Percentiles rank a stretch among this genome's conserved stretches.
Evolutionary conservation across 805 yeast genomes (phyloP).

Genomic region (Wickerhamomyces strasburgensis): DNA sequence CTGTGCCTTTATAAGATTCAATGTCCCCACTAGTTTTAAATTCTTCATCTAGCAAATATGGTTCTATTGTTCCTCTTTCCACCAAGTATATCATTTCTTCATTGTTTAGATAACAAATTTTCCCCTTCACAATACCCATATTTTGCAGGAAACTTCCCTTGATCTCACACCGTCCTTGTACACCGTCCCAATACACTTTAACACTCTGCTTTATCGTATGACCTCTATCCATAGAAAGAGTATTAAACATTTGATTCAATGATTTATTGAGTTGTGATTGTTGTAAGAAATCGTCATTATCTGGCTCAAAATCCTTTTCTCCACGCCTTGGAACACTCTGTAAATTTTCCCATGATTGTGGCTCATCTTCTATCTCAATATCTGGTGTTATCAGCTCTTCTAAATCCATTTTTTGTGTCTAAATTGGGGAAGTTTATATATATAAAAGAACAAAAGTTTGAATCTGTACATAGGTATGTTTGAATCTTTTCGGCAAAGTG

Average conservation of each 20-base stretch:
- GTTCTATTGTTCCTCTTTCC: conserved; percentile 69
- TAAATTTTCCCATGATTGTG: conserved; percentile 47
- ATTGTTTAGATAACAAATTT: conserved; percentile 47
- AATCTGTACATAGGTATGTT: too few species aligned
- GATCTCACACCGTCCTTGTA: conserved; percentile 38
- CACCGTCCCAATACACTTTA: conserved; percentile 42
- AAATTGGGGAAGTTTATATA: too few species aligned
- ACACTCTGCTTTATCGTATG: conserved; percentile 42
- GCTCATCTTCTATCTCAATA: conserved; percentile 34
- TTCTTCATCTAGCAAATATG: conserved; percentile 24
- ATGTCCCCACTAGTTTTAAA: conserved; percentile 28
- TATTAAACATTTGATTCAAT: conserved; percentile 66
- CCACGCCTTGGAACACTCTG: conserved; percentile 42
- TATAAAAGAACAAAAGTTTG: too few species aligned
- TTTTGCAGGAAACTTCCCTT: conserved; percentile 71
- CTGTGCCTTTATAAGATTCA: background rate
- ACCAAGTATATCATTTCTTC: conserved; percentile 74
- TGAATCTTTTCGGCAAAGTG: too few species aligned
- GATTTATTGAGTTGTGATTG: conserved; percentile 43
- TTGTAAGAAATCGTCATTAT: conserved; percentile 64
- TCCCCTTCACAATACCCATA: conserved; percentile 53
- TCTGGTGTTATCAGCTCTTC: background rate
- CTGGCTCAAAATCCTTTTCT: conserved; percentile 83
- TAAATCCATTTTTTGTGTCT: background rate
- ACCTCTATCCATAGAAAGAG: conserved; percentile 50